A percentile compares a stretch with the other conserved stretches of the same genome.
Conservation (phyloP, 352 stramenopile species). For the Phytophthora sp. region DNA sequence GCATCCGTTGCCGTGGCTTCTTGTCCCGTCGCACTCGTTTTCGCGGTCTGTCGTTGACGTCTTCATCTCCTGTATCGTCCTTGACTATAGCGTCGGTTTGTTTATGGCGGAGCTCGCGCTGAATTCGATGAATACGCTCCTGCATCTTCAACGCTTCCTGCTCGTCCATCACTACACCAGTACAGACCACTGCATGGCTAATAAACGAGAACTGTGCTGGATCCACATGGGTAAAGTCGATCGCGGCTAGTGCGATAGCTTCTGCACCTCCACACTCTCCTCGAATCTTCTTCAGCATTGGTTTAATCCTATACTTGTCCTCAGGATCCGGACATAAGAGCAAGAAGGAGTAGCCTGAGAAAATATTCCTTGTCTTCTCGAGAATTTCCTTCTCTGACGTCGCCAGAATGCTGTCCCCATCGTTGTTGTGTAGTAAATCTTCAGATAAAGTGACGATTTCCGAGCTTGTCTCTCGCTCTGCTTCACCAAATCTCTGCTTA, state of each 20-base stretch:
- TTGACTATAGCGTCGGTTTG: neutral
- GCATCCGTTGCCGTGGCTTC: constrained; percentile 33
- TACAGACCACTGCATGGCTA: constrained; percentile 69
- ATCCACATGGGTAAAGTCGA: constrained; percentile 59
- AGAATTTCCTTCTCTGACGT: neutral
- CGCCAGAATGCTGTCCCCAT: constrained; percentile 22
- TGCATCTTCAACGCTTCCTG: constrained; percentile 36
- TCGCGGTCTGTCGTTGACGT: neutral
- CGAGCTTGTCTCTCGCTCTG: constrained; percentile 7
- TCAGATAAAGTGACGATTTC: constrained; percentile 12
- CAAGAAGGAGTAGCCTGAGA: constrained; percentile 62
- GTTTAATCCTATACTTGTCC: constrained; percentile 45
- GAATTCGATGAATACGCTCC: constrained; percentile 35
- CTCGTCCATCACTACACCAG: constrained; percentile 50
- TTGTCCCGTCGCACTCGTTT: constrained; percentile 30
- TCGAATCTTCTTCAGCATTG: constrained; percentile 48
- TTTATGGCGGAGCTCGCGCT: constrained; percentile 14
- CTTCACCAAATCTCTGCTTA: constrained; percentile 8
- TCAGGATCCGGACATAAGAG: constrained; percentile 61
- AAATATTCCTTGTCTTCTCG: constrained; percentile 32
- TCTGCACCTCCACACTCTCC: constrained; percentile 41
- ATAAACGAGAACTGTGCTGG: constrained; percentile 65
- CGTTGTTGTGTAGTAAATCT: constrained; percentile 26
- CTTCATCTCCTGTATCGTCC: constrained; percentile 11
- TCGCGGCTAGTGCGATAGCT: constrained; percentile 50